Conservation (phyloP, 2,329 filamentous ascomycete genomes). For the Cryphonectria naterciae region DNA sequence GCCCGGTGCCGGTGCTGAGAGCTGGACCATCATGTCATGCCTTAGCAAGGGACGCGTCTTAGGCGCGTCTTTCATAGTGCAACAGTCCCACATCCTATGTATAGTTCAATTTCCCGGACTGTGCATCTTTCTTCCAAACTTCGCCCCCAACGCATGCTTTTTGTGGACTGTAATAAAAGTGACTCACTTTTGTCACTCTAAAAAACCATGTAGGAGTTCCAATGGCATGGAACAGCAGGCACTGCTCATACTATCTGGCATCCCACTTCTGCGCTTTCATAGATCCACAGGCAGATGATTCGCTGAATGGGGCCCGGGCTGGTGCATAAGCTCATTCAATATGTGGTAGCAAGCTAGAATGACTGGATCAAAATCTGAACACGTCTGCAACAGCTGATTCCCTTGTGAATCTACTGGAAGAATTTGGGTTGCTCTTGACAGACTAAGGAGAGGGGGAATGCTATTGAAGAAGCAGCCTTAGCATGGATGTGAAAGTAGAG, state of each 20-base stretch:
- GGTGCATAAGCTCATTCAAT: background rate
- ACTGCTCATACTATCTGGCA: background rate
- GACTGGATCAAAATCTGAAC: background rate
- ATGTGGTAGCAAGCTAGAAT: background rate
- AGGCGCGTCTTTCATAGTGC: background rate
- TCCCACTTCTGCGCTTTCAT: background rate
- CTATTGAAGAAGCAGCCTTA: background rate
- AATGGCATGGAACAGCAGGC: background rate
- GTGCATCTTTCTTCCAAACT: background rate
- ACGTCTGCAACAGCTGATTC: background rate
- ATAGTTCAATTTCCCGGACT: background rate
- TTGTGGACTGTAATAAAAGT: background rate
- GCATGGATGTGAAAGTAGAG: background rate
- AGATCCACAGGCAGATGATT: background rate
- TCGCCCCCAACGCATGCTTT: background rate
- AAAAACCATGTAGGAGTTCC: background rate
- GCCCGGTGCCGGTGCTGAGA: slow-evolving; percentile 6
- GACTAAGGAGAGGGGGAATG: background rate
- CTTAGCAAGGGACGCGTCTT: slow-evolving; percentile 4
- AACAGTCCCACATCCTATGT: background rate
- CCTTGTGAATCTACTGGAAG: background rate
- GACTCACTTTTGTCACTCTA: background rate
- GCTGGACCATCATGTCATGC: background rate
- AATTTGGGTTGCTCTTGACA: background rate
- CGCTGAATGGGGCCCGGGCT: background rate